Percentiles rank a stretch among this genome's conserved stretches.
These are phyloP conservation scores for Nannochloropsis limnetica DNA, from an alignment of 352 stramenopile species.

Conservation along the genomic window DNA sequence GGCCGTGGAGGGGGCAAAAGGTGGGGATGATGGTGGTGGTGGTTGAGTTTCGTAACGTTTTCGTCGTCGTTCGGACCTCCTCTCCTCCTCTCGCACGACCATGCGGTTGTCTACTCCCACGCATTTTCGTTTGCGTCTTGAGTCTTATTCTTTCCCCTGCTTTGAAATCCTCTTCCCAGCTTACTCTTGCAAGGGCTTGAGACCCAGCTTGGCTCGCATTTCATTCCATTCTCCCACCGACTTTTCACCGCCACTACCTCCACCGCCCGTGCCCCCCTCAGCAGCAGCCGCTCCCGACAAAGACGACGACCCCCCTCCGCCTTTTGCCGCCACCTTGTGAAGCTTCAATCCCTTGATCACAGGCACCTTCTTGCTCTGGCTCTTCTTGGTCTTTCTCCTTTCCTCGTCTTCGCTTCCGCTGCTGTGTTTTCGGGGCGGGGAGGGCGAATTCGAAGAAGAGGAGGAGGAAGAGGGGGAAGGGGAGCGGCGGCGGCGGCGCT, in stretches of 20 bases:
- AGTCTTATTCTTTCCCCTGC: background rate
- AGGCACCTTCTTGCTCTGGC: constrained; percentile 28
- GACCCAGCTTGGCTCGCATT: constrained; percentile 46
- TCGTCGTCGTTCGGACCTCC: too few relatives aligned
- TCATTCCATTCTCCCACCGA: constrained; percentile 46
- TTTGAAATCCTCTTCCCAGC: background rate
- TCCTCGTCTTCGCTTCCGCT: background rate
- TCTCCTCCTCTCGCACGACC: too few relatives aligned
- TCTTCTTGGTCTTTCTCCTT: background rate
- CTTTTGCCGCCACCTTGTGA: constrained; percentile 47
- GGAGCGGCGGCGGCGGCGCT: background rate
- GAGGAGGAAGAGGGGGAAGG: background rate
- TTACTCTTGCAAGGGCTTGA: constrained; percentile 45
- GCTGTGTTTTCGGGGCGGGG: background rate
- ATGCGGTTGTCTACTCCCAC: too few relatives aligned
- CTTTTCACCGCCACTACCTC: constrained; percentile 34
- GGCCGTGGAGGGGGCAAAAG: too few relatives aligned
- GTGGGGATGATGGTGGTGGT: too few relatives aligned
- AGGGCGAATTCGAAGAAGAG: background rate
- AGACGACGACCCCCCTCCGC: background rate
- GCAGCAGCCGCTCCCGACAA: background rate
- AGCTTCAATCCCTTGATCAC: constrained; percentile 45
- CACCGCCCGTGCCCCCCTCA: background rate
- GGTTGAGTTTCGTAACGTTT: too few relatives aligned
- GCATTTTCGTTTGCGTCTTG: too few relatives aligned